Conservation (phyloP, 306 rosid species). For the Lagenaria siceraria region DNA sequence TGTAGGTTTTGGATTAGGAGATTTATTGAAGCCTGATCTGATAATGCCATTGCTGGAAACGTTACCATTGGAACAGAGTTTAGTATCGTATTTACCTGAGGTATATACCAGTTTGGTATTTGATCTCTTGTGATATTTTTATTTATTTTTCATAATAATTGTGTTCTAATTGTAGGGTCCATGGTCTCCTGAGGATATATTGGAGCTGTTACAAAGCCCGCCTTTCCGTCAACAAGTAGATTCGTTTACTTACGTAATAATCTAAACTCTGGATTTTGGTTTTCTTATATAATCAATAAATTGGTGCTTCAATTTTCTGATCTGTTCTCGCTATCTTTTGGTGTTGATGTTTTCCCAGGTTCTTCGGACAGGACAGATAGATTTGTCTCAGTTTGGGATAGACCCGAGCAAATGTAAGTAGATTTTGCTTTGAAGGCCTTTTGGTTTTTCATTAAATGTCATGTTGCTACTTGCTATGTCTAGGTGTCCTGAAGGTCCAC, state of each 20-base stretch:
- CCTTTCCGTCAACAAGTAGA: constrained; percentile 94
- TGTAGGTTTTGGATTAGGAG: constrained; percentile 79
- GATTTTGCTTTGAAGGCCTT: background rate
- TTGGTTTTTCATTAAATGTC: background rate
- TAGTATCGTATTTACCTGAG: constrained; percentile 83
- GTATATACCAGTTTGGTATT: constrained; percentile 24
- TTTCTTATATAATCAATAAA: background rate
- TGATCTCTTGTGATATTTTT: constrained; percentile 5
- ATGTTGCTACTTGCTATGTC: background rate
- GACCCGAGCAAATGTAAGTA: constrained; percentile 93
- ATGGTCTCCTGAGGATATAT: constrained; percentile 74
- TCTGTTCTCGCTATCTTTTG: background rate
- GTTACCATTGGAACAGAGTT: constrained; percentile 56
- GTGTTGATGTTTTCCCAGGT: constrained; percentile 28
- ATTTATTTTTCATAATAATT: background rate
- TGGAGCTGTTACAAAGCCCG: constrained; percentile 86
- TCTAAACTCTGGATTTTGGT: background rate
- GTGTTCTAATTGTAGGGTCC: constrained; percentile 44
- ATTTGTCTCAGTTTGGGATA: constrained; percentile 85
- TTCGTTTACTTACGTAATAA: constrained; percentile 79
- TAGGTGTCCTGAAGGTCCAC: background rate
- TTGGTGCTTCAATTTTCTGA: background rate
- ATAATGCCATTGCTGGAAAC: constrained; percentile 77
- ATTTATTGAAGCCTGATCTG: constrained; percentile 79
- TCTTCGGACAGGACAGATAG: constrained; percentile 88